A percentile compares a stretch with the other conserved stretches of the same genome.
Evolutionary conservation across 2,329 filamentous ascomycete genomes (phyloP).

Genomic region (Paecilomyces niveus): DNA sequence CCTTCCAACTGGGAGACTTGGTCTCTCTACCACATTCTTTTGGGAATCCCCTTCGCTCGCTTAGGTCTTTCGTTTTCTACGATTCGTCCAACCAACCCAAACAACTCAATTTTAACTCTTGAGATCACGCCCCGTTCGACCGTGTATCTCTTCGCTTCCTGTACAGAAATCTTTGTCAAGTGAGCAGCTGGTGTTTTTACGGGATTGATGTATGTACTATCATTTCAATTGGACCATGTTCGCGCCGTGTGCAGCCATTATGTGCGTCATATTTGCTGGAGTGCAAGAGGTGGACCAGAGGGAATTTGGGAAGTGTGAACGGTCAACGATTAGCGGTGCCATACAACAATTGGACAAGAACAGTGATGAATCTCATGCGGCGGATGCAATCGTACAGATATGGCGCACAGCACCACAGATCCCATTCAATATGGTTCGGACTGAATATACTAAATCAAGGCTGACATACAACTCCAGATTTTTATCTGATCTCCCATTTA

Average conservation of each 20-base stretch:
- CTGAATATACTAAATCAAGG: too few relatives aligned
- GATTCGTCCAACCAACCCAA: background rate
- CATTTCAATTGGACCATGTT: background rate
- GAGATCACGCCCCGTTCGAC: conserved; percentile 1
- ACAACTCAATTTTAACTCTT: conserved; percentile 1
- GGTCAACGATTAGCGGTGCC: background rate
- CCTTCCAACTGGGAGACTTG: conserved; percentile 34
- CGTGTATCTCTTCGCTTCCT: conserved; percentile 9
- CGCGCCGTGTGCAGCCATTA: background rate
- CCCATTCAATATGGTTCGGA: too few relatives aligned
- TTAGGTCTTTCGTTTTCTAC: conserved; percentile 3
- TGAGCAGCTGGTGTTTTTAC: conserved; percentile 20
- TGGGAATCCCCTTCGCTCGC: conserved; percentile 24
- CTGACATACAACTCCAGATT: background rate
- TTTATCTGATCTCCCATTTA: background rate
- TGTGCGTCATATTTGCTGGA: background rate
- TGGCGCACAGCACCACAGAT: too few relatives aligned
- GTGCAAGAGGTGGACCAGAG: background rate
- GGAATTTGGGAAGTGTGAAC: background rate
- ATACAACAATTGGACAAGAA: background rate
- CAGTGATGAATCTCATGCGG: too few relatives aligned
- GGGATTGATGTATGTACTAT: conserved; percentile 21
- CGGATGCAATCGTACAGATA: too few relatives aligned
- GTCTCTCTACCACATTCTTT: conserved; percentile 36
- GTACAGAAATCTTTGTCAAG: conserved; percentile 18